Evolutionary conservation across 2,329 filamentous ascomycete genomes (phyloP).

Genomic region (Mycosphaerella arachidis): DNA sequence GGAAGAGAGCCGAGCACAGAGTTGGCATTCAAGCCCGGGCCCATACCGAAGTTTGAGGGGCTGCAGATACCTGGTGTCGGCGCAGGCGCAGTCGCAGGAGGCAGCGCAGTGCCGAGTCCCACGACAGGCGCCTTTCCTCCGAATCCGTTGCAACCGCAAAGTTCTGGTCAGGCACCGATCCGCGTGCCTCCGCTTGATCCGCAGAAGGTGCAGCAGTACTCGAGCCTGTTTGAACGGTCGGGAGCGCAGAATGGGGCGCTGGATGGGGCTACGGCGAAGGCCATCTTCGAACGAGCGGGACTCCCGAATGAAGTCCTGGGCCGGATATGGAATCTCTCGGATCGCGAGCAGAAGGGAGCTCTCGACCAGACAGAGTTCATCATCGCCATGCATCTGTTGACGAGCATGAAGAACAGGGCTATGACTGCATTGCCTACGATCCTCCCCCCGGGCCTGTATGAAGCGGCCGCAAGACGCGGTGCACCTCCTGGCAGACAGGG

Average conservation of each 20-base stretch:
- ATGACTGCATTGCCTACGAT: conserved; percentile 74
- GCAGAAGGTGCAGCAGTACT: conserved; percentile 86
- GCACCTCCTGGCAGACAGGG: conserved; percentile 36
- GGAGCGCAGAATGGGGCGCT: conserved; percentile 71
- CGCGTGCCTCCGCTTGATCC: conserved; percentile 83
- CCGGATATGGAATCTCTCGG: conserved; percentile 93
- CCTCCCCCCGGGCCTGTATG: conserved; percentile 80
- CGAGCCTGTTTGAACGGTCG: conserved; percentile 84
- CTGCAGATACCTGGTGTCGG: conserved; percentile 46
- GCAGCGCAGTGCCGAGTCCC: conserved; percentile 21
- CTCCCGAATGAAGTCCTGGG: conserved; percentile 85
- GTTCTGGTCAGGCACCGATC: conserved; percentile 55
- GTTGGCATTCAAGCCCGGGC: conserved; percentile 77
- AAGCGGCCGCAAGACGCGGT: conserved; percentile 73
- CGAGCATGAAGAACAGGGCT: conserved; percentile 79
- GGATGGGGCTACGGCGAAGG: conserved; percentile 68
- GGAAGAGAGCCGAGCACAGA: conserved; percentile 76
- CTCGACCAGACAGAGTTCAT: conserved; percentile 88
- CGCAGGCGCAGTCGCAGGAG: conserved; percentile 9
- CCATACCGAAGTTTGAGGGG: conserved; percentile 89
- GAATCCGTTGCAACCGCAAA: conserved; percentile 29
- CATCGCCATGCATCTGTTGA: conserved; percentile 95
- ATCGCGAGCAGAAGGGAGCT: conserved; percentile 86
- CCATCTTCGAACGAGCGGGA: conserved; percentile 90
- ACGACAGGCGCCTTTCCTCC: conserved; percentile 21